Evolutionary conservation across 768 basidiomycete species (phyloP).

Genomic region (Kwoniella newhampshirensis): DNA sequence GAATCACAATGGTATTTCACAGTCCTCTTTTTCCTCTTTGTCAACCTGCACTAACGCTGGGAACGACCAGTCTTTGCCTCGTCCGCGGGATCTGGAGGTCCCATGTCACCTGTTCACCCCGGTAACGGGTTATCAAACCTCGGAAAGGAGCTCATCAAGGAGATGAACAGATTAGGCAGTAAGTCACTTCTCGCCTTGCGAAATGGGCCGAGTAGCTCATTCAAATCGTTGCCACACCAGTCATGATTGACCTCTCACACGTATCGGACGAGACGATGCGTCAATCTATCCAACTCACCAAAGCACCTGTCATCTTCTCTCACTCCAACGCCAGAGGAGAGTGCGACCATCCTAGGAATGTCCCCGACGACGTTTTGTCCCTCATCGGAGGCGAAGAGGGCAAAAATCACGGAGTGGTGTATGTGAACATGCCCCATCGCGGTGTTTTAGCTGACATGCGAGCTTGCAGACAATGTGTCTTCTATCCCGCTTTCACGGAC

Average conservation of each 20-base stretch:
- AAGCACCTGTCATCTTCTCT: conserved; percentile 28
- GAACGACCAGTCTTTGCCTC: conserved; percentile 34
- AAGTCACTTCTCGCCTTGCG: too few species aligned
- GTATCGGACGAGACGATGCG: conserved; percentile 25
- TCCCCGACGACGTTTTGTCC: conserved; percentile 26
- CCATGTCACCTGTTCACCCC: conserved; percentile 18
- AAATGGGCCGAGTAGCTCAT: background rate
- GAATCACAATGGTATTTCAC: conserved; percentile 13
- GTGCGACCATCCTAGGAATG: conserved; percentile 33
- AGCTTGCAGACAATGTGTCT: conserved; percentile 18
- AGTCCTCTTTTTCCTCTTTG: too few species aligned
- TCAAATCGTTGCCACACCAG: background rate
- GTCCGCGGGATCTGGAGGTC: conserved; percentile 23
- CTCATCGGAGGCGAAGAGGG: conserved; percentile 13
- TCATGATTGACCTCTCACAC: conserved; percentile 35
- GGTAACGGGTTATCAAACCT: conserved; percentile 26
- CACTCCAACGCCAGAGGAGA: conserved; percentile 20
- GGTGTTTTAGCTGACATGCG: background rate
- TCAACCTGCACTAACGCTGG: too few species aligned
- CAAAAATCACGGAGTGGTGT: conserved; percentile 28
- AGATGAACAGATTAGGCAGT: conserved; percentile 30
- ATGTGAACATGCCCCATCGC: background rate
- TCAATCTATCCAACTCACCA: conserved; percentile 18
- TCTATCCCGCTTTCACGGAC: conserved; percentile 22
- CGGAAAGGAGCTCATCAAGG: conserved; percentile 20